These are phyloP conservation scores for Tolypocladium guangdongense DNA, from an alignment of 2,329 filamentous ascomycete species.

Conservation along the genomic window DNA sequence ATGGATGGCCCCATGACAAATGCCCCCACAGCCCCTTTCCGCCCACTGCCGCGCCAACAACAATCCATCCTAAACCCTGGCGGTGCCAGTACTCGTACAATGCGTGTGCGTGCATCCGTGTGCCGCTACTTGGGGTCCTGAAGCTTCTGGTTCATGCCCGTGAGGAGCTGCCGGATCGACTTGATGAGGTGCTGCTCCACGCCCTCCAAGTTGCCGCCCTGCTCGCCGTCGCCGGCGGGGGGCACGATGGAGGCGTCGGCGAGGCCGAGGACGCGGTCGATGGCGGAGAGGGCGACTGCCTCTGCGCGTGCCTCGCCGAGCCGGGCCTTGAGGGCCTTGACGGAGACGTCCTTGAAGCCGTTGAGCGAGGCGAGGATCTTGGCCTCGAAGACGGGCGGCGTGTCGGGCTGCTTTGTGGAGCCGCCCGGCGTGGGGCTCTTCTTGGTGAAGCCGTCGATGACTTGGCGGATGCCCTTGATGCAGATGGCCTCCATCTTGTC, in stretches of 20 bases:
- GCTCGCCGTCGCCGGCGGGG: conserved; percentile 20
- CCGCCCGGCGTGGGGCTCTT: conserved; percentile 22
- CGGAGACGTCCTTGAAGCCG: conserved; percentile 34
- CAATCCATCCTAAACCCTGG: not conserved
- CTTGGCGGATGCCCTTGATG: conserved; percentile 29
- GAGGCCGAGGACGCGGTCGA: conserved; percentile 38
- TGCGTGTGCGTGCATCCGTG: not conserved
- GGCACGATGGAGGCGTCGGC: conserved; percentile 31
- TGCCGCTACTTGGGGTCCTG: conserved; percentile 7
- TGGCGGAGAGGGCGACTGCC: conserved; percentile 36
- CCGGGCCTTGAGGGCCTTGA: conserved; percentile 28
- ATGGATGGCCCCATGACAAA: not conserved
- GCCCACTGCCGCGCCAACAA: not conserved
- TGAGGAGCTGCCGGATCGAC: conserved; percentile 26
- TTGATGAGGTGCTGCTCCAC: conserved; percentile 30
- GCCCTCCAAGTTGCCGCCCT: conserved; percentile 23
- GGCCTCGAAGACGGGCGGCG: conserved; percentile 23
- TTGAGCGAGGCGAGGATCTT: conserved; percentile 30
- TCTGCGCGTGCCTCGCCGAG: conserved; percentile 32
- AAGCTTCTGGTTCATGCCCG: conserved; percentile 28
- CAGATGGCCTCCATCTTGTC: conserved; percentile 36
- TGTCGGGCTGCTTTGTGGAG: conserved; percentile 12
- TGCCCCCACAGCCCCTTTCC: not conserved
- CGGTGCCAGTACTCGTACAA: not conserved
- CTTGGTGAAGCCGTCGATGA: conserved; percentile 32